phyloP scores from a whole-genome alignment of 306 rosid species.

The Lupinus albus region DNA sequence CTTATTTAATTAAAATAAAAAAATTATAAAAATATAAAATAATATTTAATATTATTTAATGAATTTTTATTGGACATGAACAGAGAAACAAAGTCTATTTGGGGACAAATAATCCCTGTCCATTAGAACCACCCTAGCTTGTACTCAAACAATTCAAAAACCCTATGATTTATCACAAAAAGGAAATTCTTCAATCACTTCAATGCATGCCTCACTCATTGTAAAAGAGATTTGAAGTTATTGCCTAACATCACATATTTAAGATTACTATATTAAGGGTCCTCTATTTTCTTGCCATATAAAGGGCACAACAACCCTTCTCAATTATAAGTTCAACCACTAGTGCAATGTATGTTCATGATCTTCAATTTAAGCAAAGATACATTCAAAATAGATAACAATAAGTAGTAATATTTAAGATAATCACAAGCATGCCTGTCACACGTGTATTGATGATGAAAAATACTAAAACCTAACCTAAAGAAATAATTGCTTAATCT shows the following conservation, averaged over 20 bases:
- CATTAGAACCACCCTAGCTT: constrained; percentile 37
- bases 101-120: too few relatives aligned
- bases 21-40: too few relatives aligned
- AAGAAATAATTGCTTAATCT: constrained; percentile 46
- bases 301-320: constrained; percentile 45
- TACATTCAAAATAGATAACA: not conserved
- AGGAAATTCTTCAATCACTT: constrained; percentile 34
- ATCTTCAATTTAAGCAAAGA: constrained; percentile 34
- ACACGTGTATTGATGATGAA: constrained; percentile 56
- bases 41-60: too few relatives aligned
- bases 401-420: not conserved
- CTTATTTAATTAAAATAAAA: too few relatives aligned
- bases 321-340: constrained; percentile 32
- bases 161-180: constrained; percentile 39
- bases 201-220: constrained; percentile 39
- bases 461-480: constrained; percentile 11
- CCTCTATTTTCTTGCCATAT: constrained; percentile 45
- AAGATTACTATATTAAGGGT: constrained; percentile 36
- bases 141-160: constrained; percentile 34
- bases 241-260: constrained; percentile 38
- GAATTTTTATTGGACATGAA: too few relatives aligned
- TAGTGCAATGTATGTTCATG: not conserved
- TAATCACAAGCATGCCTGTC: constrained; percentile 41
- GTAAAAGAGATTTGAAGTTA: constrained; percentile 38
- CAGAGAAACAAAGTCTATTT: too few relatives aligned